phyloP scores from a whole-genome alignment of 1,284 basidiomycete species.

The Stereum hirsutum region DNA sequence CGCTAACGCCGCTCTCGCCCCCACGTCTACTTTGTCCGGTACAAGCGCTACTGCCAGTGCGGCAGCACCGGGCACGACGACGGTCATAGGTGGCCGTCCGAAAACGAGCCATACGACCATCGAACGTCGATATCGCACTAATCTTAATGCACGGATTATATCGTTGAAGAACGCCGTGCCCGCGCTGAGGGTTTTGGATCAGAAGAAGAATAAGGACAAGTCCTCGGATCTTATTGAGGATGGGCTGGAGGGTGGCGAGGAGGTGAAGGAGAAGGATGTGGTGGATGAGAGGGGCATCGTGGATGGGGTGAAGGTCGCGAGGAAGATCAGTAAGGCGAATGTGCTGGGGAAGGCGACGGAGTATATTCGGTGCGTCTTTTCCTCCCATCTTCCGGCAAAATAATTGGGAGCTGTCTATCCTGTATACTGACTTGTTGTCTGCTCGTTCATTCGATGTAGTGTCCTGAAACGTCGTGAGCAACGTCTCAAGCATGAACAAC shows the following conservation, averaged over 20 bases:
- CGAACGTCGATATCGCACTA: conserved; percentile 83
- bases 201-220: conserved; percentile 37
- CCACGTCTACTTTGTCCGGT: conserved; percentile 12
- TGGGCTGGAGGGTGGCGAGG: conserved; percentile 22
- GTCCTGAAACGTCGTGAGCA: conserved; percentile 68
- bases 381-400: neutral
- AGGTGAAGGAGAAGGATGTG: conserved; percentile 32
- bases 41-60: too few relatives aligned
- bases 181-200: conserved; percentile 60
- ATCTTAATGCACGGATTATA: conserved; percentile 83
- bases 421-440: neutral
- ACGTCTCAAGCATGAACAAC: conserved; percentile 63
- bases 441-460: conserved; percentile 19
- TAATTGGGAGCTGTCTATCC: too few relatives aligned
- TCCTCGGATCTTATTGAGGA: conserved; percentile 33
- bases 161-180: conserved; percentile 77
- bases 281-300: conserved; percentile 71
- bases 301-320: conserved; percentile 75
- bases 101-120: conserved; percentile 90
- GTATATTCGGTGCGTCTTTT: conserved; percentile 48
- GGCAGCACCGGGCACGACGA: conserved; percentile 16
- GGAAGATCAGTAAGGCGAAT: conserved; percentile 80
- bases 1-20: neutral
- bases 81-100: conserved; percentile 35
- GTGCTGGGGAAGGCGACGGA: conserved; percentile 78